A percentile compares a stretch with the other conserved stretches of the same genome.
These are phyloP conservation scores for Plasmodium malariae DNA, from an alignment of 169 alveolate species.

Conservation along the genomic window DNA sequence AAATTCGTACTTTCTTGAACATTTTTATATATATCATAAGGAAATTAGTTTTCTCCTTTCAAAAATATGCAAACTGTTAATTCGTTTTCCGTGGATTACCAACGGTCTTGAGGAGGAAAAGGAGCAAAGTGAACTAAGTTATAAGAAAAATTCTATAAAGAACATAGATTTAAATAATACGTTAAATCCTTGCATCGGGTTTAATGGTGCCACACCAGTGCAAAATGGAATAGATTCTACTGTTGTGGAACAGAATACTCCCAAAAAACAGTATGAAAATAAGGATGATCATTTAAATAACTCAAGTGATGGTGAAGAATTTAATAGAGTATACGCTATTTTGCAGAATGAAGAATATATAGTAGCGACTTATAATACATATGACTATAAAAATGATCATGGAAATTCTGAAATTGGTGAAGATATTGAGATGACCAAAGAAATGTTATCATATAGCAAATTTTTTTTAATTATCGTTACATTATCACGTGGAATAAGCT, in stretches of 20 bases:
- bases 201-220: not conserved
- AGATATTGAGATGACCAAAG: constrained; percentile 46
- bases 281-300: not conserved
- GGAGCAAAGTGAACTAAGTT: not conserved
- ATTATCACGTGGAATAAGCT: constrained; percentile 64
- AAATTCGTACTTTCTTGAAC: constrained; percentile 63
- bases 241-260: not conserved
- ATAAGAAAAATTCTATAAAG: not conserved
- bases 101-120: constrained; percentile 61
- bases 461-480: constrained; percentile 64
- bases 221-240: not conserved
- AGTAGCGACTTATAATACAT: constrained; percentile 1
- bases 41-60: constrained; percentile 33
- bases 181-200: too few species aligned
- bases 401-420: not conserved
- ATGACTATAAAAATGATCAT: not conserved
- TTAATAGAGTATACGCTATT: constrained; percentile 24
- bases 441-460: constrained; percentile 75
- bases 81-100: constrained; percentile 71
- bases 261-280: not conserved
- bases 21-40: constrained; percentile 68
- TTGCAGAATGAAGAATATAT: constrained; percentile 11
- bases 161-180: not conserved
- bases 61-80: constrained; percentile 54
- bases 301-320: constrained; percentile 52